Conservation (phyloP, 164 flowering plant species). For the Magnolia changhungtana region DNA sequence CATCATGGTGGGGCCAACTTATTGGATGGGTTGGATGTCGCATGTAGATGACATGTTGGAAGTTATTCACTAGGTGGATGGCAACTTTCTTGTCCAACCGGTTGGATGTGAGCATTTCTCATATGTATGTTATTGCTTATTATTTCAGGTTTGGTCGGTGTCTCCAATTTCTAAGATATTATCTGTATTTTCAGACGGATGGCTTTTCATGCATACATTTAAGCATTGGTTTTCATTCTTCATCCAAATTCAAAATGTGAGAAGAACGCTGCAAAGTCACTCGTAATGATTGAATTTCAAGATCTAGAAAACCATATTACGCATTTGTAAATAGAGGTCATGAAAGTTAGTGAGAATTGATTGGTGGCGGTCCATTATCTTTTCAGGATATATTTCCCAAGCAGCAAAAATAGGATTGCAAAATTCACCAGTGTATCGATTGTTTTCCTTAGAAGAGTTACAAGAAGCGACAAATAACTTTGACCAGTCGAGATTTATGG, state of each 20-base stretch:
- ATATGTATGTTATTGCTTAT: too few species aligned
- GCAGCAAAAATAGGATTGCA: slow-evolving; percentile 60
- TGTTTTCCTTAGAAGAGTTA: slow-evolving; percentile 65
- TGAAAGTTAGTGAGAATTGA: background rate
- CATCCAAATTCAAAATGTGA: background rate
- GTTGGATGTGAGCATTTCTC: too few species aligned
- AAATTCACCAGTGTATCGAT: slow-evolving; percentile 48
- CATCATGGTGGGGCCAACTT: too few species aligned
- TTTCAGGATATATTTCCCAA: slow-evolving; percentile 70
- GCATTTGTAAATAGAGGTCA: background rate
- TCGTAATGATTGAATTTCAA: background rate
- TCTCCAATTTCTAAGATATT: too few species aligned
- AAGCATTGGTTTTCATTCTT: background rate
- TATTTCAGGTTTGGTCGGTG: too few species aligned
- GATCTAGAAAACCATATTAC: background rate
- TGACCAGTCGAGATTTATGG: slow-evolving; percentile 49
- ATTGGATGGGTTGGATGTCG: too few species aligned
- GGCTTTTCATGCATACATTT: too few species aligned
- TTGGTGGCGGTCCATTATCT: background rate
- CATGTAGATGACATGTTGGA: too few species aligned
- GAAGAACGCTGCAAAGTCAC: background rate
- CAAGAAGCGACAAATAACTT: slow-evolving; percentile 75
- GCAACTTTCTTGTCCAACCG: too few species aligned
- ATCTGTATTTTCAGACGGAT: too few species aligned
- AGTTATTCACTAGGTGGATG: too few species aligned